Evolutionary conservation across 805 yeast species (phyloP), one percentile per base, ranked within the genome.

Genomic region (Saccharomycopsis amapae): DNA sequence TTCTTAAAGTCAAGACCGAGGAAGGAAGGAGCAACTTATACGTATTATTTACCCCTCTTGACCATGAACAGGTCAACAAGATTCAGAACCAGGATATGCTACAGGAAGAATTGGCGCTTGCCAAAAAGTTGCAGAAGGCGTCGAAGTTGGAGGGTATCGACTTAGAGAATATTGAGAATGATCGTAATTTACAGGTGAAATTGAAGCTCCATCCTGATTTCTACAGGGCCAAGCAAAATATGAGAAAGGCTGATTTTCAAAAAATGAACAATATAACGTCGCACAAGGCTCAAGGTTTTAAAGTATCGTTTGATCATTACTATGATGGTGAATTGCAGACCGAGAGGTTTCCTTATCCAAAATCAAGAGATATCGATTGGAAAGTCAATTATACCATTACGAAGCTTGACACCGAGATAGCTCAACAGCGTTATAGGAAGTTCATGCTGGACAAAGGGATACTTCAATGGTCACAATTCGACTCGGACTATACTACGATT

Each of bases 11-110:
- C 0, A 50, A 50, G 5, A 45, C 44, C 18, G 45, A 48, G 2
- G 54, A 51, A 34, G 18, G 22, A 22, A 58, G 51, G 20, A 60
- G 71, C 0, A 57, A 57, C 4, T 38, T 68, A n/a, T 55, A 56
- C 36, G 60, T 65, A 2, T 48, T 68, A 28, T 67, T 60, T 4
- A 52, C 62, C 4, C 66, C 64, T n/a, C 46, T 69, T 5, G 55
- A 56, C 3, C 48, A 52, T 1, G 55, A 56, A 5, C 62, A 62
- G 43, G 56, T 58, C 6, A 57, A 58, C 10, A 28, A 38, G 22
- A 48, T 62, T 3, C 55, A 57, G 33, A 19, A 53, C 33, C 36
- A 44, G 3, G 39, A 35, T 35, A 10, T 6, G 7, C 7, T 33
- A 7, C n/a, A 37, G 2, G 40, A 17, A 9, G 40, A 37, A 13